Evolutionary conservation across 768 basidiomycete genomes (phyloP).

Genomic region (Kwoniella newhampshirensis): DNA sequence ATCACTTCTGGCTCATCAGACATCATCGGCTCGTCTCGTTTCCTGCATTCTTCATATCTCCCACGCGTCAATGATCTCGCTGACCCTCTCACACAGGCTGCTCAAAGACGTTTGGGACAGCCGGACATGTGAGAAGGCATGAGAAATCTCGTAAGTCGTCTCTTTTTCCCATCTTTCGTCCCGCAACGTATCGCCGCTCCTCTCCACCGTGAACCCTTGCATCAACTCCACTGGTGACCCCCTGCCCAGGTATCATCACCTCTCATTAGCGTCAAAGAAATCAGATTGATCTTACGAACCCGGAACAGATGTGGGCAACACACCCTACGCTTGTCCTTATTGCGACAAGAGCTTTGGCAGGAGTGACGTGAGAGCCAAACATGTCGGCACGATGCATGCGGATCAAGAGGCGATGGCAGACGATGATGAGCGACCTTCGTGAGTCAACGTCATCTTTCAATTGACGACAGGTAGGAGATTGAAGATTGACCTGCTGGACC

Average conservation of each 20-base stretch:
- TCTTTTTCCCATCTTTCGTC: not conserved
- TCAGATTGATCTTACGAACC: too few relatives aligned
- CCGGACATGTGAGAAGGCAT: slow-evolving; percentile 39
- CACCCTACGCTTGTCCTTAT: slow-evolving; percentile 37
- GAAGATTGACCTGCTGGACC: too few relatives aligned
- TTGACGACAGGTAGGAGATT: too few relatives aligned
- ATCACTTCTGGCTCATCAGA: too few relatives aligned
- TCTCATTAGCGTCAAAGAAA: too few relatives aligned
- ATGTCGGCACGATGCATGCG: slow-evolving; percentile 37
- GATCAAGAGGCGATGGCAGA: slow-evolving; percentile 5
- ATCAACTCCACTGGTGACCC: too few relatives aligned
- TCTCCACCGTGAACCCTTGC: too few relatives aligned
- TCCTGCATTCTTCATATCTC: too few relatives aligned
- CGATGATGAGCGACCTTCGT: slow-evolving; percentile 7
- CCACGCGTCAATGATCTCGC: too few relatives aligned
- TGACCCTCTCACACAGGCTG: slow-evolving; percentile 26
- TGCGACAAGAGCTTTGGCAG: slow-evolving; percentile 40
- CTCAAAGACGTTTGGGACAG: slow-evolving; percentile 37
- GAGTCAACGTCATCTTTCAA: not conserved
- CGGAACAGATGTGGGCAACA: slow-evolving; percentile 28
- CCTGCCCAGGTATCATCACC: not conserved
- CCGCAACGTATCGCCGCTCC: too few relatives aligned
- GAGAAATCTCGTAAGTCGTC: slow-evolving; percentile 34
- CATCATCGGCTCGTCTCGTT: too few relatives aligned
- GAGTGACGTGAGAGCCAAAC: slow-evolving; percentile 42